phyloP scores from a whole-genome alignment of 2,329 filamentous ascomycete genomes.

The Leptoxyphium fumago region DNA sequence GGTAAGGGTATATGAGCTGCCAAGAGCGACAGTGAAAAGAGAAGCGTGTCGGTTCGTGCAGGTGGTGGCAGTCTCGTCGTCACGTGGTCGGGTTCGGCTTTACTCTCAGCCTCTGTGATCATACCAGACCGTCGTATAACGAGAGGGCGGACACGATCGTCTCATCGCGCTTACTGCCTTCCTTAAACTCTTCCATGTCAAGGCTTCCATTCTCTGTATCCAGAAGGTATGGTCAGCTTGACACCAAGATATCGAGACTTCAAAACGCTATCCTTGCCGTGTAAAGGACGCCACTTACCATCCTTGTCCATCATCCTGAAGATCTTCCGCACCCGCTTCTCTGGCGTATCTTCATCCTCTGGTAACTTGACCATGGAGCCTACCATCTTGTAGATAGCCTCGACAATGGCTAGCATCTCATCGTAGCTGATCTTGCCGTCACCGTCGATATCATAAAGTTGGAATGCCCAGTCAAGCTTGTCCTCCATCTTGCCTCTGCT shows the following conservation, averaged over 20 bases:
- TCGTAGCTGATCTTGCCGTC: slow-evolving; percentile 99
- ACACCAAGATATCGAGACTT: no score
- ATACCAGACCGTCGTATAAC: slow-evolving; percentile 84
- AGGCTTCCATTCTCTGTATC: slow-evolving; percentile 71
- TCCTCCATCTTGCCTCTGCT: slow-evolving; percentile 98
- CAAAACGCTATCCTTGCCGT: no score
- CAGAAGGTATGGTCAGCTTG: not conserved
- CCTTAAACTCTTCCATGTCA: slow-evolving; percentile 97
- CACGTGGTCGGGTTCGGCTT: no score
- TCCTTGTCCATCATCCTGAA: slow-evolving; percentile 99
- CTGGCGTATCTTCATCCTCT: slow-evolving; percentile 95
- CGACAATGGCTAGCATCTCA: slow-evolving; percentile 96
- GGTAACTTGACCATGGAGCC: slow-evolving; percentile 98
- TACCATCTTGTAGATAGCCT: slow-evolving; percentile 99
- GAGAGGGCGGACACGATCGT: slow-evolving; percentile 96
- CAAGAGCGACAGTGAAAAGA: no score
- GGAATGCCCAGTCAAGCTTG: slow-evolving; percentile 98
- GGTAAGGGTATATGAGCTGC: no score
- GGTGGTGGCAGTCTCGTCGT: no score
- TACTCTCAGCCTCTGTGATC: not conserved
- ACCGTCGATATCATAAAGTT: slow-evolving; percentile 97
- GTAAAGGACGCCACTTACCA: slow-evolving; percentile 3
- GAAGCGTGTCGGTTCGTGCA: no score
- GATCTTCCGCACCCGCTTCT: slow-evolving; percentile 96
- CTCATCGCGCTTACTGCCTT: slow-evolving; percentile 96